These are phyloP conservation scores for Sugiyamaella mastotermitis DNA, from an alignment of 805 yeast genomes.

Conservation along the genomic window DNA sequence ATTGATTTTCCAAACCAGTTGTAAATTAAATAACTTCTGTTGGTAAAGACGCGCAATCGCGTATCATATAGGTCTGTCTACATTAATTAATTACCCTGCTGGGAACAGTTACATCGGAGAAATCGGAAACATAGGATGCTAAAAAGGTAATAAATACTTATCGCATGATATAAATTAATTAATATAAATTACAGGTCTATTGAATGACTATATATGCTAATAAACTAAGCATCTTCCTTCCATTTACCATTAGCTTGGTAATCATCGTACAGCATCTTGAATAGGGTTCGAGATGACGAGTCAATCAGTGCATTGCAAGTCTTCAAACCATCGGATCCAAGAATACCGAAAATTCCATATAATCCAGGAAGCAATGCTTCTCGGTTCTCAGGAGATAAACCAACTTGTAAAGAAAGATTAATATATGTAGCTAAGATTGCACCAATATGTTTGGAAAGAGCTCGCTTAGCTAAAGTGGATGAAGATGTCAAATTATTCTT, in stretches of 20 bases:
- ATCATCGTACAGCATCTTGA: slow-evolving; percentile 60
- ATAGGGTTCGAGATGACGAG: slow-evolving; percentile 58
- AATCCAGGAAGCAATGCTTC: slow-evolving; percentile 50
- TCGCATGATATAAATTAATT: too few relatives aligned
- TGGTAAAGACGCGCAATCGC: too few relatives aligned
- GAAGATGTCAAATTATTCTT: slow-evolving; percentile 46
- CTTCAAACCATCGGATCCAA: slow-evolving; percentile 61
- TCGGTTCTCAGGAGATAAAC: slow-evolving; percentile 42
- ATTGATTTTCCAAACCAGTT: too few relatives aligned
- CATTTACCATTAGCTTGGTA: slow-evolving; percentile 78
- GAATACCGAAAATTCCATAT: slow-evolving; percentile 58
- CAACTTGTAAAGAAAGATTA: slow-evolving; percentile 42
- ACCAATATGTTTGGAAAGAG: slow-evolving; percentile 54
- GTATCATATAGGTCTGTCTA: too few relatives aligned
- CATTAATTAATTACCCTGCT: too few relatives aligned
- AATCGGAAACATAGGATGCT: too few relatives aligned
- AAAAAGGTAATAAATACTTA: too few relatives aligned
- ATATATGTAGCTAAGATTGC: slow-evolving; percentile 55
- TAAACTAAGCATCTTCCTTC: slow-evolving; percentile 47
- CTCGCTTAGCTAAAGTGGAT: slow-evolving; percentile 47
- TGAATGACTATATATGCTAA: too few relatives aligned
- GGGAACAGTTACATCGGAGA: too few relatives aligned
- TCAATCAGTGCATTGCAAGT: slow-evolving; percentile 63
- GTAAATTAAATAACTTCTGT: too few relatives aligned
- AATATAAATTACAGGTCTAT: too few relatives aligned